Evolutionary conservation across 73 alveolate genomes (phyloP).

Genomic region (Blepharisma stoltei): DNA sequence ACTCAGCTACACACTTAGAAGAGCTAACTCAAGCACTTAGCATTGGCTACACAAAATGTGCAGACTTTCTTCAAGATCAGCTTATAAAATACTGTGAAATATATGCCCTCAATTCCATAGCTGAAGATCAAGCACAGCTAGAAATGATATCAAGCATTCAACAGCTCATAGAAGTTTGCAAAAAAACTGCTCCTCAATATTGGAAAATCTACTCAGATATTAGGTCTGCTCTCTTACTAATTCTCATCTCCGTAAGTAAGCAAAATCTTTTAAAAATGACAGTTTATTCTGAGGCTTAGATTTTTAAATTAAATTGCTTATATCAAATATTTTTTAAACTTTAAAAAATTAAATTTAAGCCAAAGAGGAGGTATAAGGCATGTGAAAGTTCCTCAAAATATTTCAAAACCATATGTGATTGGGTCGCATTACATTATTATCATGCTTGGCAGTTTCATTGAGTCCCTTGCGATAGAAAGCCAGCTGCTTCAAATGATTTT

Average conservation of each 20-base stretch:
- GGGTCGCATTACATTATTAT: too few species aligned
- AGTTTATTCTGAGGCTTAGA: too few species aligned
- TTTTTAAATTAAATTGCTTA: too few species aligned
- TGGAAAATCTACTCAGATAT: not conserved
- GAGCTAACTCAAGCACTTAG: not conserved
- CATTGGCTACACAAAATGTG: not conserved
- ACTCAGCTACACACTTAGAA: not conserved
- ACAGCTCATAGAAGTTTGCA: slow-evolving; percentile 8
- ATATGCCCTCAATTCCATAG: not conserved
- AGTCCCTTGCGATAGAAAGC: not conserved
- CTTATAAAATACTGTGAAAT: not conserved
- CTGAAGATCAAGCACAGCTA: not conserved
- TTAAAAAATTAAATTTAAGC: too few species aligned
- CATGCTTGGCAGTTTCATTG: not conserved
- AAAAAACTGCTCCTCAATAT: not conserved
- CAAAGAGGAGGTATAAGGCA: too few species aligned
- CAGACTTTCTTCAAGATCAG: not conserved
- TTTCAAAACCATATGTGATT: not conserved
- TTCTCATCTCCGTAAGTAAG: too few species aligned
- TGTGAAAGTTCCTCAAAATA: not conserved
- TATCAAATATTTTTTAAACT: too few species aligned
- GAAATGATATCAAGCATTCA: not conserved
- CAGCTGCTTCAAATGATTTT: not conserved
- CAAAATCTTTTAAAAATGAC: too few species aligned
- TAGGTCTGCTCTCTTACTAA: not conserved